Evolutionary conservation across 2,329 filamentous ascomycete genomes (phyloP).

Genomic region (Colletotrichum liriopes): DNA sequence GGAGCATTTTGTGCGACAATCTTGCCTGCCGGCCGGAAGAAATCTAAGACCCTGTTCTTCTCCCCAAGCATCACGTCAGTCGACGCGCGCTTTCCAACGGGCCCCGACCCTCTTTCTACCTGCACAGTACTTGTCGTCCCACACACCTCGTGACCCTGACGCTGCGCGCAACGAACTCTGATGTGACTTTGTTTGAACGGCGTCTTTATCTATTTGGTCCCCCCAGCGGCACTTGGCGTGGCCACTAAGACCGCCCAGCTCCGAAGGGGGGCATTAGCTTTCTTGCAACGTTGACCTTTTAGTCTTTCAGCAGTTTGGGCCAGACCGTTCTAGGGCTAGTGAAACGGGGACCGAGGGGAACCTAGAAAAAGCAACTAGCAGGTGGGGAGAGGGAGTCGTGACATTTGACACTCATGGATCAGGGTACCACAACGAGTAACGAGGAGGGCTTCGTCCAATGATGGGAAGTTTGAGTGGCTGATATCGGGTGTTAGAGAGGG

Average conservation of each 20-base stretch:
- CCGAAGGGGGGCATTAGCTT: constrained; percentile 32
- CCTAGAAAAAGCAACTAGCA: constrained; percentile 21
- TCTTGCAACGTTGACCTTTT: constrained; percentile 23
- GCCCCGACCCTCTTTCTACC: constrained; percentile 10
- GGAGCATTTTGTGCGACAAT: neutral
- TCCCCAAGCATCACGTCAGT: constrained; percentile 31
- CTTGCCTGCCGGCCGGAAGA: constrained; percentile 9
- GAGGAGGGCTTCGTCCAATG: neutral
- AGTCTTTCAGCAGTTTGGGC: constrained; percentile 20
- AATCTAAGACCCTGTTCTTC: neutral
- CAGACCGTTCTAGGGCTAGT: constrained; percentile 33
- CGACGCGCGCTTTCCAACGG: constrained; percentile 1
- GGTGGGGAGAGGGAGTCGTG: constrained; percentile 1
- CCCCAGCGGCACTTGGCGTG: constrained; percentile 12
- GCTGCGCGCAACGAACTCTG: neutral
- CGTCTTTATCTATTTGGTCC: neutral
- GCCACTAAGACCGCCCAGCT: constrained; percentile 5
- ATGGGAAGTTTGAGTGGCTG: constrained; percentile 2
- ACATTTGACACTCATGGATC: constrained; percentile 37
- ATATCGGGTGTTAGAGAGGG: neutral
- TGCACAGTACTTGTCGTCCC: constrained; percentile 24
- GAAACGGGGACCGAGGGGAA: constrained; percentile 27
- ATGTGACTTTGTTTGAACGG: neutral
- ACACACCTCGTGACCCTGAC: constrained; percentile 1
- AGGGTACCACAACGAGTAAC: constrained; percentile 1